A percentile compares a stretch with the other conserved stretches of the same genome.
phyloP scores from a whole-genome alignment of 176 grass and related monocot genomes.

The Canna indica region DNA sequence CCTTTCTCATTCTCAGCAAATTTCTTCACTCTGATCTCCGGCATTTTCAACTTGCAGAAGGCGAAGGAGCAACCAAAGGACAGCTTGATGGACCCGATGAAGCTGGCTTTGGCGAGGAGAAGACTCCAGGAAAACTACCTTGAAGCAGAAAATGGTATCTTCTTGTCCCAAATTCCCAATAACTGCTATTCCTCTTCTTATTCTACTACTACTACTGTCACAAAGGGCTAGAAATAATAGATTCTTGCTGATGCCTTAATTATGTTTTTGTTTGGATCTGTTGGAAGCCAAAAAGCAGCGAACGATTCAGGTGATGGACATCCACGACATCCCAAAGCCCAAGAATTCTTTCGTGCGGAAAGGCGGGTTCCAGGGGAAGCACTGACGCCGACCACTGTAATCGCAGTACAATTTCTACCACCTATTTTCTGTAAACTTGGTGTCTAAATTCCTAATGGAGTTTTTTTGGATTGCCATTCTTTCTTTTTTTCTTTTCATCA shows the following conservation, averaged over 20 bases:
- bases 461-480: background rate
- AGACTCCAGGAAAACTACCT: conserved; percentile 83
- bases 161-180: background rate
- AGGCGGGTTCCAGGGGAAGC: conserved; percentile 29
- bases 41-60: conserved; percentile 12
- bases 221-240: background rate
- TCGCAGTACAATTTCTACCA: background rate
- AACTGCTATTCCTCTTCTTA: background rate
- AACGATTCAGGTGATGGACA: conserved; percentile 70
- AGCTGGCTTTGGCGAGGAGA: conserved; percentile 54
- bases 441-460: background rate
- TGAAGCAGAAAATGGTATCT: conserved; percentile 65
- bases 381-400: conserved; percentile 15
- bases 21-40: background rate
- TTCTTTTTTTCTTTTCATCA: background rate
- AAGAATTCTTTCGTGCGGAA: conserved; percentile 54
- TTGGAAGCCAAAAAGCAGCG: conserved; percentile 65
- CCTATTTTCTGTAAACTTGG: background rate
- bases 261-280: background rate
- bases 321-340: conserved; percentile 67
- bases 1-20: conserved; percentile 2
- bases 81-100: conserved; percentile 30
- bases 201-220: background rate
- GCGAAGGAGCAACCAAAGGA: conserved; percentile 37
- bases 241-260: background rate